Percentiles rank a stretch among this genome's conserved stretches.
Conservation (phyloP, 2,329 filamentous ascomycete genomes). For the Trichoderma breve region DNA sequence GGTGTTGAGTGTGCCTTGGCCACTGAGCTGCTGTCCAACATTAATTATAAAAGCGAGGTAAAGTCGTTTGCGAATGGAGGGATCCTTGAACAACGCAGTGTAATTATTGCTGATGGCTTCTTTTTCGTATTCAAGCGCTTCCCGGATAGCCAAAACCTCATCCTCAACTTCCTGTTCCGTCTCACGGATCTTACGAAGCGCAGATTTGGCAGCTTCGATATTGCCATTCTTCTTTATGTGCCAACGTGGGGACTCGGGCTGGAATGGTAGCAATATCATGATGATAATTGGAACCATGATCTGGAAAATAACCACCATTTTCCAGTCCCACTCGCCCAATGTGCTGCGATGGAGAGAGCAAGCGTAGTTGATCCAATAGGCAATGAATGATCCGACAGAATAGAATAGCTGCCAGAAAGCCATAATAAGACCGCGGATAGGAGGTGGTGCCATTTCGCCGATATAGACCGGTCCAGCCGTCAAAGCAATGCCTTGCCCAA, state of each 20-base stretch:
- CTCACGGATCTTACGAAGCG: not conserved
- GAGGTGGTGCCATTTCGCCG: not conserved
- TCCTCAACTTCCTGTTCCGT: not conserved
- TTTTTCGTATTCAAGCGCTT: not conserved
- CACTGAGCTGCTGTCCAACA: not conserved
- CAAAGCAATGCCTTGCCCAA: slow-evolving; percentile 1
- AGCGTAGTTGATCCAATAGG: slow-evolving; percentile 4
- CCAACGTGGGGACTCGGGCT: not conserved
- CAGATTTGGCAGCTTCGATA: not conserved
- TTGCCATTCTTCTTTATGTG: not conserved
- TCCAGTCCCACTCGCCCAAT: not conserved
- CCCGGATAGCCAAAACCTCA: not conserved
- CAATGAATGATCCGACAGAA: not conserved
- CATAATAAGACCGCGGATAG: not conserved
- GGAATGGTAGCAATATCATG: not conserved
- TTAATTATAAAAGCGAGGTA: not conserved
- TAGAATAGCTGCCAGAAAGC: slow-evolving; percentile 6
- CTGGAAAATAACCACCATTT: slow-evolving; percentile 6
- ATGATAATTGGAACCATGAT: slow-evolving; percentile 1
- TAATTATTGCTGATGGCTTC: slow-evolving; percentile 1
- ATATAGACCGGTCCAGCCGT: not conserved
- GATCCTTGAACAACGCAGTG: not conserved
- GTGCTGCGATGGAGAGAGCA: not conserved
- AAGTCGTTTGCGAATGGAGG: not conserved
- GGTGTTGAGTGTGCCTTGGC: not conserved